Base-by-base conservation (phyloP, 2,329 filamentous ascomycete genomes). In the Fonsecaea multimorphosa region DNA sequence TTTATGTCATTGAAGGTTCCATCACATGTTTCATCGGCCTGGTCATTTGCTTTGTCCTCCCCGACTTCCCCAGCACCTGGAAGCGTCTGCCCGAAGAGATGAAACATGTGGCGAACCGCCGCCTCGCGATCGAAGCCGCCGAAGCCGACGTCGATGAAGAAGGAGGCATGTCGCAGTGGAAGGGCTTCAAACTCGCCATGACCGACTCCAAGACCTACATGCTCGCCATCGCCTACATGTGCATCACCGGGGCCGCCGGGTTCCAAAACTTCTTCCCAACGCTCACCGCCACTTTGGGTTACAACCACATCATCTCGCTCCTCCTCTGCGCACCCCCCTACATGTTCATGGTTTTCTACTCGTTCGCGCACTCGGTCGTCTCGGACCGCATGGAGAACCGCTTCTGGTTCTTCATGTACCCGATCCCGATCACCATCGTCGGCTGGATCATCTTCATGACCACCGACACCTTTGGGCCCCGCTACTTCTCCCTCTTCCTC, bases 181-280 rank as follows among this genome's bases (percentile, higher is more conserved):
- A 76, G 14, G 84, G 84, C 11, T 73, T 85, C 64, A 84, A 84
- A 68, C 74, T 84, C 24, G 83, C 83, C 12, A 78, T 86, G 68
- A 75, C 74, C 0, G 84, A 85, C 66, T 76, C 71, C 22, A 76
- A 76, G 24, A 75, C 75, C 51, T 78, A 77, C 57, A 72, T 78
- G 6, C 79, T 84, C 12, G 81, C 81, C 3, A 65, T 83, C 32
- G 79, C 80, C 16, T 84, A 83, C 61, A 80, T 83, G 76, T 76
- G 78, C 67, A 82, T 84, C 61, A 82, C 80, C 1, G 82, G 81
- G 6, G 81, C 82, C 5, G 78, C 79, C 2, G 83, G 83, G 19
- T 84, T 85, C 73, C 83, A 85, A 61, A 84, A 85, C 74, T 87
- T 86, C 77, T 85, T 85, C 74, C 84, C 84, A 0, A 82, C 84